Evolutionary conservation across 352 stramenopile genomes (phyloP), one percentile per base, ranked within the genome.

Genomic region (Pythium biforme): DNA sequence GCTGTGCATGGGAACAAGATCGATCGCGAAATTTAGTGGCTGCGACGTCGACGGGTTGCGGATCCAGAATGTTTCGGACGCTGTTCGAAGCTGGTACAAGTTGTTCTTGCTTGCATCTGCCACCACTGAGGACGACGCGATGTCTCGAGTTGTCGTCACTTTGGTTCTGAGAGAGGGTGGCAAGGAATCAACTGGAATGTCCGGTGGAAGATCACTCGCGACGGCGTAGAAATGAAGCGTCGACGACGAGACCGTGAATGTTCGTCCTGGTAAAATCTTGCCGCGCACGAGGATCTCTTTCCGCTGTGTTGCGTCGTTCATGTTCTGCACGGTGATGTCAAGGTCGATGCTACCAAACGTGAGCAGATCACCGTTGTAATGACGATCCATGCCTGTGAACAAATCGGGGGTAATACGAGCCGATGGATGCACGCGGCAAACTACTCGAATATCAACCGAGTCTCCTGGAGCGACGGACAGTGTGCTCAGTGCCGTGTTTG

Each of bases 361-460:
- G 23, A 89, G 41, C 34, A 89, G 76, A 55, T 88, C 75, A 9
- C 64, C 62, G 45, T 33, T 69, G 72, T 60, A 72, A 66, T 59
- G 68, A 34, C 74, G 71, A 53, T 72, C 71, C 4, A 51, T 69
- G 50, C 60, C 60, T 19, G 70, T 64, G 19, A 76, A 65, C 69
- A 82, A 71, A 12, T 69, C 78, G 12, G 87, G 73, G 27, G 74
- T 26, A 86, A 79, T 45, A 1, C 86, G 78, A 59, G 86, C 81
- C 17, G 79, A 89, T 2, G 79, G 67, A 56, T 88, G 72, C 0
- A 95, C 76, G 40, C 86, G 75, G 48, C 88, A 93, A 20, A 91
- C 79, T 4, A 96, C 85, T 12, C 88, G 83, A 59, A 96, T 85
- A 60, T 96, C 88, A 19, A 93, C 71, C 4, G 81, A 92, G 25